These are phyloP conservation scores for Nannochloropsis salina DNA, from an alignment of 108 stramenopile genomes.

Conservation along the genomic window DNA sequence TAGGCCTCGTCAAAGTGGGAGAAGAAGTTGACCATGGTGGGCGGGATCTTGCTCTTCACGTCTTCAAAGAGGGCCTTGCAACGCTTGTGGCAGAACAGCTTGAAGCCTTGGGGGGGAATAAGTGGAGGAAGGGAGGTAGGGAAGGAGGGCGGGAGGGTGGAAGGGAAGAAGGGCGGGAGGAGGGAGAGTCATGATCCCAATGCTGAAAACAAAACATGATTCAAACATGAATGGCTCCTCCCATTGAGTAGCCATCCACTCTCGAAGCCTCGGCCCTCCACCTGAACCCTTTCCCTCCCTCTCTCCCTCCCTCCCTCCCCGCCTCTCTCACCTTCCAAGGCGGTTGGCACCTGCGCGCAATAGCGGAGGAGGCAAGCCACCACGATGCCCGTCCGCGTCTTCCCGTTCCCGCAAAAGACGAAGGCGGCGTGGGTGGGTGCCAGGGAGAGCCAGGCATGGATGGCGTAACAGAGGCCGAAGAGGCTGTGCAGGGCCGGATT, in stretches of 20 bases:
- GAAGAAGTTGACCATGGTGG: constrained; percentile 64
- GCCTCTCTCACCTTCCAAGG: constrained; percentile 29
- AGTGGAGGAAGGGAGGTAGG: not conserved
- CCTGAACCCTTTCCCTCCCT: not conserved
- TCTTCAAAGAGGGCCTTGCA: constrained; percentile 7
- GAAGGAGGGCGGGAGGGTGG: not conserved
- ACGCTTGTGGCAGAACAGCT: constrained; percentile 56
- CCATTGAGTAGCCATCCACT: no score
- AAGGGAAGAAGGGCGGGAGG: not conserved
- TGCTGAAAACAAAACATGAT: no score
- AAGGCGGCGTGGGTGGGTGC: constrained; percentile 50
- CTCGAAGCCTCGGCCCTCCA: no score
- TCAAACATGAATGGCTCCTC: no score
- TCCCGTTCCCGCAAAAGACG: constrained; percentile 70
- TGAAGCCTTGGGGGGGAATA: constrained; percentile 60
- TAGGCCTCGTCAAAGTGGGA: constrained; percentile 63
- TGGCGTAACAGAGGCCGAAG: not conserved
- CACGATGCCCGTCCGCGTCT: constrained; percentile 72
- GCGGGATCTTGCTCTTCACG: constrained; percentile 54
- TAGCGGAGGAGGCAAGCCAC: constrained; percentile 72
- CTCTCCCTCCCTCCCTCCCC: constrained; percentile 13
- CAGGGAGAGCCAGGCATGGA: not conserved
- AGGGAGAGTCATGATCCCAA: no score
- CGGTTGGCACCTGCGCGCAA: constrained; percentile 38
- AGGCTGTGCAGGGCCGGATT: not conserved